Evolutionary conservation across 352 stramenopile genomes (phyloP).

Genomic region (Phytophthora crassamura): DNA sequence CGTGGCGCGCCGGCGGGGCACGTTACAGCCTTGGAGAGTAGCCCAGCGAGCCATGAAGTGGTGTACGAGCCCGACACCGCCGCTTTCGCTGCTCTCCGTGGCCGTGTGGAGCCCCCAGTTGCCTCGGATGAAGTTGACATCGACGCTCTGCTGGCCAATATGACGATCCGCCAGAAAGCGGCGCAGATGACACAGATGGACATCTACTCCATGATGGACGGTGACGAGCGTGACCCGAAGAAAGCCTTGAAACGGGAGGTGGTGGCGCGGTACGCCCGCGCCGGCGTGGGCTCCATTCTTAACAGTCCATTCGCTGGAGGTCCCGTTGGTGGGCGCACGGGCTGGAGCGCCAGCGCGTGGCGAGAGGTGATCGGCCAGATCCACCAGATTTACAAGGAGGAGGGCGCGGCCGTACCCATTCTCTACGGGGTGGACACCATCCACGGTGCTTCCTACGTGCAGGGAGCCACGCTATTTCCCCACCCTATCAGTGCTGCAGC

Average conservation of each 20-base stretch:
- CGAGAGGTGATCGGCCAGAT: conserved; percentile 67
- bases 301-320: conserved; percentile 75
- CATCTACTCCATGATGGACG: conserved; percentile 84
- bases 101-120: neutral
- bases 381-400: conserved; percentile 68
- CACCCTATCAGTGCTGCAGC: conserved; percentile 90
- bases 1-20: neutral
- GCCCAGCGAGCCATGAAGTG: conserved; percentile 16
- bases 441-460: conserved; percentile 91
- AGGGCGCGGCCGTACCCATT: conserved; percentile 65
- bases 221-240: conserved; percentile 52
- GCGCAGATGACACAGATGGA: conserved; percentile 93
- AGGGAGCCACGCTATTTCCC: conserved; percentile 81
- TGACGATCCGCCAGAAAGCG: conserved; percentile 71
- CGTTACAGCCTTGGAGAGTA: neutral
- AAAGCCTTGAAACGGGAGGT: conserved; percentile 58
- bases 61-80: conserved; percentile 30
- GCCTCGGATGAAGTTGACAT: conserved; percentile 13
- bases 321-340: conserved; percentile 50
- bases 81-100: conserved; percentile 12
- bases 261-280: conserved; percentile 67
- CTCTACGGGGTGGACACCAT: conserved; percentile 92
- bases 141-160: conserved; percentile 33
- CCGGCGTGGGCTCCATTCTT: conserved; percentile 88
- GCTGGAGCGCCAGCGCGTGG: conserved; percentile 81